These are phyloP conservation scores for Leccinum cinnamomeum DNA, from an alignment of 1,284 basidiomycete genomes.

Conservation along the genomic window DNA sequence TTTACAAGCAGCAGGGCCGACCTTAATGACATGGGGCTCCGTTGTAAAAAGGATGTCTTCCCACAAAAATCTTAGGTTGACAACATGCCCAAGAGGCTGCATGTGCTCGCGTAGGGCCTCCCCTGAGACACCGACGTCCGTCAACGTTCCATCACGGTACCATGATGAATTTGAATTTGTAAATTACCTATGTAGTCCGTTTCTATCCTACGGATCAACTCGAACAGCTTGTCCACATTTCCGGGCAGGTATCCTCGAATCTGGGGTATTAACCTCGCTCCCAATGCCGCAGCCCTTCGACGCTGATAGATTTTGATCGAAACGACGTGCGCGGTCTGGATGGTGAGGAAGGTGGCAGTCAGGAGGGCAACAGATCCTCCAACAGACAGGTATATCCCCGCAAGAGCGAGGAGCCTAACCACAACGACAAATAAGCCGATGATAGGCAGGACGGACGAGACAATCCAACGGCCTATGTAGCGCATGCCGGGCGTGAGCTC, in stretches of 20 bases:
- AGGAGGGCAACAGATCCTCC: constrained; percentile 9
- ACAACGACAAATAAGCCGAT: constrained; percentile 16
- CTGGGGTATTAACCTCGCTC: constrained; percentile 25
- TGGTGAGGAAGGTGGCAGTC: constrained; percentile 1
- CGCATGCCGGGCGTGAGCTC: constrained; percentile 28
- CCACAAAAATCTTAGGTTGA: constrained; percentile 37
- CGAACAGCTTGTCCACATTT: constrained; percentile 29
- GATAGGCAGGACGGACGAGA: constrained; percentile 17
- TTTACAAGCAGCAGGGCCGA: neutral
- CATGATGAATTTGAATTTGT: neutral
- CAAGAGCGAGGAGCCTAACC: constrained; percentile 7
- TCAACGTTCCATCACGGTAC: constrained; percentile 2
- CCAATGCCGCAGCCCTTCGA: constrained; percentile 19
- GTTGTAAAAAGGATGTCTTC: constrained; percentile 34
- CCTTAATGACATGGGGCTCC: constrained; percentile 36
- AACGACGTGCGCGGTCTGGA: constrained; percentile 5
- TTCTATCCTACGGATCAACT: constrained; percentile 9
- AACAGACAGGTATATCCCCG: constrained; percentile 14
- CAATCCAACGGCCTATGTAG: constrained; percentile 11
- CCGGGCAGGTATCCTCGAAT: constrained; percentile 25
- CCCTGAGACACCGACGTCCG: constrained; percentile 14
- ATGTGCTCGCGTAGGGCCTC: constrained; percentile 12
- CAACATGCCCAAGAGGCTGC: constrained; percentile 19
- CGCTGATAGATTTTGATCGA: constrained; percentile 14
- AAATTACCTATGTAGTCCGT: constrained; percentile 31